Percentiles rank a stretch among this genome's conserved stretches.
phyloP scores from a whole-genome alignment of 73 alveolate genomes.

The Paramecium octaurelia region DNA sequence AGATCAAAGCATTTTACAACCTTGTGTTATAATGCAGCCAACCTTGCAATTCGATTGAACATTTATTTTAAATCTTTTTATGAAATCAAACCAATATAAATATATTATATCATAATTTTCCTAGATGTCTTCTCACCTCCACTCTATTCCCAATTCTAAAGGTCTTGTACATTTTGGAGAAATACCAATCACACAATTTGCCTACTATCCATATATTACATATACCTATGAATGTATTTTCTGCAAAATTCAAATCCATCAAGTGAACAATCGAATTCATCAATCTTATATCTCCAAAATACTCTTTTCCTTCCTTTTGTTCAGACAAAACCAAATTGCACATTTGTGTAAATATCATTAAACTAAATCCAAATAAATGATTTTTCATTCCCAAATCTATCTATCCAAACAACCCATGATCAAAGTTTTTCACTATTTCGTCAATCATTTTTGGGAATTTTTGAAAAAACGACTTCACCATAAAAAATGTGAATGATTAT shows the following conservation, averaged over 20 bases:
- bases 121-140: not conserved
- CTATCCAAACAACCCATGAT: not conserved
- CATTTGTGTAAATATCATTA: not conserved
- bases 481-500: not conserved
- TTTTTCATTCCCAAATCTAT: conserved; percentile 8
- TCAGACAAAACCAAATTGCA: not conserved
- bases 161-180: not conserved
- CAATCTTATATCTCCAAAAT: not conserved
- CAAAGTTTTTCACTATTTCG: not conserved
- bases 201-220: not conserved
- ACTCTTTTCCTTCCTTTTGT: not conserved
- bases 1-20: conserved; percentile 66
- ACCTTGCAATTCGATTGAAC: conserved; percentile 18
- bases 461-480: not conserved
- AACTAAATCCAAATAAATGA: conserved; percentile 9
- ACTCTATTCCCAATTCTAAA: not conserved
- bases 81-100: not conserved
- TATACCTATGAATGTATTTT: not conserved
- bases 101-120: not conserved
- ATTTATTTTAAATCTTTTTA: not conserved
- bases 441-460: not conserved
- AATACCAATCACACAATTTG: not conserved
- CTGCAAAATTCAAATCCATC: not conserved
- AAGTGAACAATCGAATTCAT: not conserved
- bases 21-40: conserved; percentile 45